Evolutionary conservation across 257 asterid species (phyloP), one percentile per base, ranked within the genome.

Genomic region (Capsicum chinense): DNA sequence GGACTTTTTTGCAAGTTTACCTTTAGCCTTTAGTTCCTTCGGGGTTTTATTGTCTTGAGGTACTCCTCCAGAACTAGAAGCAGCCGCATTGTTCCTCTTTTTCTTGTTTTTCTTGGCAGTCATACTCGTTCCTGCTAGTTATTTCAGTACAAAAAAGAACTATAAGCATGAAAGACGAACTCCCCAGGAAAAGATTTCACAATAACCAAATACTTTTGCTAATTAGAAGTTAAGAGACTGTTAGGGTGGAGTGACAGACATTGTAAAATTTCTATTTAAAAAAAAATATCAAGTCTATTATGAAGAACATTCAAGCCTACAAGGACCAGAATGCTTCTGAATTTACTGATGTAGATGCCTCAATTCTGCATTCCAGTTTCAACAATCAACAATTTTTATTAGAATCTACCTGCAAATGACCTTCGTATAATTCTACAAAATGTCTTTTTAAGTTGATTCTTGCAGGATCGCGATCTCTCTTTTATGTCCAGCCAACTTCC

Each of bases 41-140:
- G 82, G 86, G 79, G 48, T 69, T 56, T 33, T 82, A 74, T 56
- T 47, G 39, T 68, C 79, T 56, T 54, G 15, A 44, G 44, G 52
- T 56, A 33, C 50, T 19, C 3, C 19, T 83, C 26, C 80, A 26
- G 68, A 69, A 66, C 79, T 64, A 56, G 86, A 86, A 16, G 85
- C 89, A 68, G 85, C 83, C 47, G 83, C 83, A 74, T 15, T 16
- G 71, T 37, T 78, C 54, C 80, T 71, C 83, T 83, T 89, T 52
- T 14, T 67, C 88, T 85, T 73, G 39, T 86, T 88, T 73, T 76
- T 87, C 83, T 81, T 83, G 15, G 69, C 50, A 67, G 89, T 88
- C 94, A 94, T 93, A 69, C 57, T 82, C 82, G 80, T 80, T 85
- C 82, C 71, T 57, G 88, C 87, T 68, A 54, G 85, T 60, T 5